A percentile compares a stretch with the other conserved stretches of the same genome.
Evolutionary conservation across 495 filamentous ascomycete species (phyloP).

Genomic region (Wilcoxina mikolae): DNA sequence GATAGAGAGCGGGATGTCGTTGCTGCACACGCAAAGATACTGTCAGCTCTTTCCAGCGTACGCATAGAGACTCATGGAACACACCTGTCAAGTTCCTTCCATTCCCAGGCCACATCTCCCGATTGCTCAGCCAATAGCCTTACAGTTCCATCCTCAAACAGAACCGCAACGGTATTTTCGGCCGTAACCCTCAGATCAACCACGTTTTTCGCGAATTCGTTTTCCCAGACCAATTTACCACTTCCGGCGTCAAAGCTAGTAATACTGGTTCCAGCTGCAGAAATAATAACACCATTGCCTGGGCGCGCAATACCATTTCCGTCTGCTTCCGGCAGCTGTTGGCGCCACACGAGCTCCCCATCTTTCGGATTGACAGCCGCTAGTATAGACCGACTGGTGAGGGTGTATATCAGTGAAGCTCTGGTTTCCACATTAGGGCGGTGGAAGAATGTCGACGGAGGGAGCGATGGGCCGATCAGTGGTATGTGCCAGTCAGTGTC

Average conservation of each 20-base stretch:
- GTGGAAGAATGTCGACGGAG: slow-evolving; percentile 86
- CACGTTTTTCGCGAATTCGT: slow-evolving; percentile 42
- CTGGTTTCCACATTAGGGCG: slow-evolving; percentile 62
- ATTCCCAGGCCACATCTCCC: slow-evolving; percentile 68
- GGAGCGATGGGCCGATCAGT: slow-evolving; percentile 66
- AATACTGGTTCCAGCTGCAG: slow-evolving; percentile 50
- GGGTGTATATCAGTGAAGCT: slow-evolving; percentile 79
- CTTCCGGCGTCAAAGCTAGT: slow-evolving; percentile 71
- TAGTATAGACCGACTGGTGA: slow-evolving; percentile 64
- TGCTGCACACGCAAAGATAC: slow-evolving; percentile 1
- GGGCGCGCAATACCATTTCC: slow-evolving; percentile 47
- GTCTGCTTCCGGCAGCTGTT: slow-evolving; percentile 40
- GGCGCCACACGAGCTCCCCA: slow-evolving; percentile 75
- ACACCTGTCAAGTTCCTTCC: slow-evolving; percentile 22
- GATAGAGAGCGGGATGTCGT: slow-evolving; percentile 17
- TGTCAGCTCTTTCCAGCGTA: background rate
- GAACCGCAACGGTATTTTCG: slow-evolving; percentile 57
- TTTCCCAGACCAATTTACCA: slow-evolving; percentile 63
- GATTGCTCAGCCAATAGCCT: slow-evolving; percentile 55
- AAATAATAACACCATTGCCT: slow-evolving; percentile 57
- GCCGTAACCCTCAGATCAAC: slow-evolving; percentile 69
- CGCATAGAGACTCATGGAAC: background rate
- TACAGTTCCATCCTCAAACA: slow-evolving; percentile 52
- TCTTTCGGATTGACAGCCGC: slow-evolving; percentile 82
- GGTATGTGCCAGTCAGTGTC: slow-evolving; percentile 86